Conservation (phyloP, 257 asterid species). For the Solanum lycopersicoides region DNA sequence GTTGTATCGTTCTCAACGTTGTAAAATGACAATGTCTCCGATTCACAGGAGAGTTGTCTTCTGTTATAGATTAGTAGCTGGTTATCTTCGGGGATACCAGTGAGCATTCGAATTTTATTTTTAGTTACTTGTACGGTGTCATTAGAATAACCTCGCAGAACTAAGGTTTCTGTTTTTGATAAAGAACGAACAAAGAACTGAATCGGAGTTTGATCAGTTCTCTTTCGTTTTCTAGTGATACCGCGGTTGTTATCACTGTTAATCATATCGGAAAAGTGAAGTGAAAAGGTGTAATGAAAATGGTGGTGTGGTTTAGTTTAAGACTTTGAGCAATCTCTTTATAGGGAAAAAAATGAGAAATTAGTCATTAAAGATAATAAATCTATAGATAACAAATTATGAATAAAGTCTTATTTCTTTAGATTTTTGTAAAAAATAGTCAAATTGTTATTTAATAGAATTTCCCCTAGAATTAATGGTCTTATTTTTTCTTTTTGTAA, state of each 20-base stretch:
- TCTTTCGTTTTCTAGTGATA: neutral
- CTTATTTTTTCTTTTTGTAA: neutral
- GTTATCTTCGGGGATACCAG: constrained; percentile 44
- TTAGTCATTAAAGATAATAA: neutral
- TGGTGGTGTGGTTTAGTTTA: neutral
- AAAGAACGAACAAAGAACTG: neutral
- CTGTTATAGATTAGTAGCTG: constrained; percentile 65
- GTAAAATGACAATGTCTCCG: constrained; percentile 11
- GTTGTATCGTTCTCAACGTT: constrained; percentile 13
- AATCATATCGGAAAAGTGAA: neutral
- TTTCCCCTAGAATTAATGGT: neutral
- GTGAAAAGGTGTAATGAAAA: neutral
- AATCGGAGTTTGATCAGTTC: neutral
- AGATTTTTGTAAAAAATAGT: too few relatives aligned
- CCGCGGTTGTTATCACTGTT: neutral
- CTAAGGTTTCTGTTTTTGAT: neutral
- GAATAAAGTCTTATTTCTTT: too few relatives aligned
- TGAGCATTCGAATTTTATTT: constrained; percentile 28
- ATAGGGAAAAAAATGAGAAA: neutral
- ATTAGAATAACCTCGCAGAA: constrained; percentile 30
- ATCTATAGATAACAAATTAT: neutral
- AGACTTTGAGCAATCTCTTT: neutral
- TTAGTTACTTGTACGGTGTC: constrained; percentile 46
- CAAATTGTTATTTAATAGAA: neutral
- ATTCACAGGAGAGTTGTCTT: constrained; percentile 33